Base-by-base conservation (phyloP, 1,284 basidiomycete genomes). In the Xanthoconium separans region DNA sequence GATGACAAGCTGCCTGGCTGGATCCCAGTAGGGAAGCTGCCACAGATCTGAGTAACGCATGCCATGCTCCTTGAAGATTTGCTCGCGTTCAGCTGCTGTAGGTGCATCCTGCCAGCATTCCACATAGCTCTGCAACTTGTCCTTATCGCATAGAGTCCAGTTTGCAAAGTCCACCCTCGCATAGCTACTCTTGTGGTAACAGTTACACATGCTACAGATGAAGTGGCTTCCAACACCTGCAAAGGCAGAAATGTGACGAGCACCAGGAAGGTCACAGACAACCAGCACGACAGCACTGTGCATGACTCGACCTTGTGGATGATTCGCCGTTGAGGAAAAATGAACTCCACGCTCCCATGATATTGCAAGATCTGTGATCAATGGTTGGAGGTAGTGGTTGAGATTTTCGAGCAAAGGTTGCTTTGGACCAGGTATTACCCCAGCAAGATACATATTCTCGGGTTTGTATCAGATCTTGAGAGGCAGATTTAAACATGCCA, bases 11-110 rank as follows among this genome's bases (percentile, higher is more conserved):
- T 64, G 59, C 0, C 10, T 0, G 0, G 55, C 15, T 1, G 55
- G 59, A 11, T 65, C 41, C 63, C 61, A 65, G 24, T 65, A 65
- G 4, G 57, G 58, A 1, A 63, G 34, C 1, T 6, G 11, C 56
- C 57, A 61, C 0, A 65, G 50, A 16, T 53, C 37, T 2, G 61
- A 56, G 16, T 44, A 65, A 1, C 18, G 37, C 2, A 64, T 53
- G 16, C 56, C 54, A 44, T 62, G 18, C 4, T 47, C 54, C 22
- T 52, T 57, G 37, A 65, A 59, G 1, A 63, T 1, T 15, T 20
- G 40, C 1, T 55, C 47, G 0, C 30, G 31, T 16, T 60, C 56
- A 7, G 45, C 46, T 1, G 33, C 22, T 0, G 46, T 47, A 1
- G 33, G 1, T 10, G 58, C 57, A 53, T 62, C 56, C 16, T 51